A percentile compares a stretch with the other conserved stretches of the same genome.
Conservation (phyloP, 306 rosid species). For the Dryas alaskensis region DNA sequence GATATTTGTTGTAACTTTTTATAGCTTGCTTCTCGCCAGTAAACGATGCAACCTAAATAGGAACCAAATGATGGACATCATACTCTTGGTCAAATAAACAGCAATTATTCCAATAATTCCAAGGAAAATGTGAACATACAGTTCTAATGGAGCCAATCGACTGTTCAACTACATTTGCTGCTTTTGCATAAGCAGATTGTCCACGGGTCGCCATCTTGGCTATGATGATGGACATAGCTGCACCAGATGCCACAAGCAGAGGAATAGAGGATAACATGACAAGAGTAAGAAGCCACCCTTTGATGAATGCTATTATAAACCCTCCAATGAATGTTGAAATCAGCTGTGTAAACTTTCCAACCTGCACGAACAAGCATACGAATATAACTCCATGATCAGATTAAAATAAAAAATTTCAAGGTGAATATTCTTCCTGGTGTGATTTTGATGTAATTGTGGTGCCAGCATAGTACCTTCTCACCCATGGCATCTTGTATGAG, state of each 20-base stretch:
- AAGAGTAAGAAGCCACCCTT: conserved; percentile 86
- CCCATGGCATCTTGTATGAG: conserved; percentile 98
- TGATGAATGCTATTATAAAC: conserved; percentile 57
- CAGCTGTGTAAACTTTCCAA: conserved; percentile 73
- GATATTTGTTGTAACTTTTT: conserved; percentile 50
- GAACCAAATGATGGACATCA: conserved; percentile 14
- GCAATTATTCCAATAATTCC: not conserved
- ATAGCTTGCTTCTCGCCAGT: conserved; percentile 82
- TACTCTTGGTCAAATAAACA: conserved; percentile 5
- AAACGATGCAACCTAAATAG: conserved; percentile 70
- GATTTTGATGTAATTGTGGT: conserved; percentile 2
- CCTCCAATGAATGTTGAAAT: conserved; percentile 69
- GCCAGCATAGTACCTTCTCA: conserved; percentile 58
- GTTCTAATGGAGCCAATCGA: conserved; percentile 89
- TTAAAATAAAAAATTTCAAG: not conserved
- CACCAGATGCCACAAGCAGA: conserved; percentile 63
- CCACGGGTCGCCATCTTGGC: conserved; percentile 64
- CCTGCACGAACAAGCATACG: conserved; percentile 41
- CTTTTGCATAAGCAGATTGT: conserved; percentile 75
- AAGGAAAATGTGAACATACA: conserved; percentile 34
- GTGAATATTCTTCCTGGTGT: not conserved
- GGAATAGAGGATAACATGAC: conserved; percentile 81
- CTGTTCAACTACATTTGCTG: conserved; percentile 82
- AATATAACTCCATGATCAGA: not conserved
- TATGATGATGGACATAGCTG: conserved; percentile 49